A percentile compares a stretch with the other conserved stretches of the same genome.
phyloP scores from a whole-genome alignment of 805 yeast genomes.

The Barnettozyma siamensis region DNA sequence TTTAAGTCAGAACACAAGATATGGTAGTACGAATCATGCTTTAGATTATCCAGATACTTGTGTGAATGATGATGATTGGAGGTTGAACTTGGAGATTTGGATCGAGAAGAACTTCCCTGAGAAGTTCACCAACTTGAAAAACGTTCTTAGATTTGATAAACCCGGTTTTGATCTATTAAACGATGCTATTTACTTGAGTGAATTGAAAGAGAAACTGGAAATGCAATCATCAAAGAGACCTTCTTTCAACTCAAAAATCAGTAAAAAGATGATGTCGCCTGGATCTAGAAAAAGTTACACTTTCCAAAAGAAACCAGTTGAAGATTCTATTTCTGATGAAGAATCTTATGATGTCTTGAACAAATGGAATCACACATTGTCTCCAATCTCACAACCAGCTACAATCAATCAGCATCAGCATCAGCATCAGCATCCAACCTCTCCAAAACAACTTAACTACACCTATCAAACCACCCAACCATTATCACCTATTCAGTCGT shows the following conservation, averaged over 20 bases:
- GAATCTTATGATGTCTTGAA: conserved; percentile 8
- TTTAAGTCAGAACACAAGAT: conserved; percentile 17
- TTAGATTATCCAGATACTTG: conserved; percentile 29
- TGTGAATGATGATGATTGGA: conserved; percentile 39
- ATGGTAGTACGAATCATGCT: conserved; percentile 16
- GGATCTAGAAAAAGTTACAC: conserved; percentile 9
- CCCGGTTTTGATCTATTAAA: conserved; percentile 26
- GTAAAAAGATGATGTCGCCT: conserved; percentile 23
- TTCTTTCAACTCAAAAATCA: conserved; percentile 25
- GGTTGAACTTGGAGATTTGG: conserved; percentile 35
- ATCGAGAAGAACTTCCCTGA: conserved; percentile 36
- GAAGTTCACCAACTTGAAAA: conserved; percentile 34
- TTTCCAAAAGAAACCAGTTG: conserved; percentile 10
- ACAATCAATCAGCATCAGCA: no score
- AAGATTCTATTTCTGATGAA: conserved; percentile 11
- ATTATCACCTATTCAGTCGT: conserved; percentile 4
- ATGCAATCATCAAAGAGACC: conserved; percentile 19
- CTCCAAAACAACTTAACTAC: conserved; percentile 8
- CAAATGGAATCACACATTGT: conserved; percentile 9
- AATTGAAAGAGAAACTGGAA: conserved; percentile 23
- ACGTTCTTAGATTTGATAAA: conserved; percentile 28
- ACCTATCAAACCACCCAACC: conserved; percentile 2
- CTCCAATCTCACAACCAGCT: conserved; percentile 11
- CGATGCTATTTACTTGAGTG: conserved; percentile 23
- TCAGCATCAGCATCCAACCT: conserved; percentile 10